phyloP scores from a whole-genome alignment of 352 stramenopile genomes.

The Globisporangium iwayamae region DNA sequence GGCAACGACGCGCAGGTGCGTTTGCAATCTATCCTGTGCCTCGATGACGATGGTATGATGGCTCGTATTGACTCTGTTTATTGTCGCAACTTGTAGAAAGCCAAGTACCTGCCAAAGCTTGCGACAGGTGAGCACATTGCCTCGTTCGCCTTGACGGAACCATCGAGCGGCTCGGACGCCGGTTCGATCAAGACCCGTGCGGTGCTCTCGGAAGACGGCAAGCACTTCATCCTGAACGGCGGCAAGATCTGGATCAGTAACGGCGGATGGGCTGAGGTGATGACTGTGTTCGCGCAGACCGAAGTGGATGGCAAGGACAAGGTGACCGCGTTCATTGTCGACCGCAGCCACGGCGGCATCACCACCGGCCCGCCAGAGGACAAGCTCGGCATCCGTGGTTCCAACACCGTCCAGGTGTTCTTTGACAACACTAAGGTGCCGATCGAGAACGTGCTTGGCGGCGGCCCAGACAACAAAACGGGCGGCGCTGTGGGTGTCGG shows the following conservation, averaged over 20 bases:
- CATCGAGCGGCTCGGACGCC: slow-evolving; percentile 88
- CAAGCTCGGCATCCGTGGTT: slow-evolving; percentile 96
- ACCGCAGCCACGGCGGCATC: slow-evolving; percentile 90
- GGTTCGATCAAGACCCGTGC: slow-evolving; percentile 89
- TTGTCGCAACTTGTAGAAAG: slow-evolving; percentile 38
- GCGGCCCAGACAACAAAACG: slow-evolving; percentile 68
- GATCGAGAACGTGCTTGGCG: slow-evolving; percentile 88
- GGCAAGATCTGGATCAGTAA: slow-evolving; percentile 98
- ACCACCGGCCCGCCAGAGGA: slow-evolving; percentile 92
- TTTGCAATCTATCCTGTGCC: neutral
- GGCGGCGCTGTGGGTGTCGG: slow-evolving; percentile 72
- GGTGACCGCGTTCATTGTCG: slow-evolving; percentile 97
- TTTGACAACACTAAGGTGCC: slow-evolving; percentile 96
- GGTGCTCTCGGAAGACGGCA: slow-evolving; percentile 87
- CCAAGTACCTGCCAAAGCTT: slow-evolving; percentile 89
- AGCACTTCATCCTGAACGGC: slow-evolving; percentile 90
- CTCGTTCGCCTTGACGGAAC: slow-evolving; percentile 89
- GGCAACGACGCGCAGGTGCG: slow-evolving; percentile 59
- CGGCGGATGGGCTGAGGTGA: slow-evolving; percentile 93
- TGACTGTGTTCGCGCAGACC: slow-evolving; percentile 96
- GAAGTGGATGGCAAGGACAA: slow-evolving; percentile 96
- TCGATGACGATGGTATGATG: neutral
- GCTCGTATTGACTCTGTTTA: slow-evolving; percentile 6
- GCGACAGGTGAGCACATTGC: slow-evolving; percentile 84
- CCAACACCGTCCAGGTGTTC: slow-evolving; percentile 95